Conservation (phyloP, 2,329 filamentous ascomycete genomes). For the Uncinocarpus reesii region DNA sequence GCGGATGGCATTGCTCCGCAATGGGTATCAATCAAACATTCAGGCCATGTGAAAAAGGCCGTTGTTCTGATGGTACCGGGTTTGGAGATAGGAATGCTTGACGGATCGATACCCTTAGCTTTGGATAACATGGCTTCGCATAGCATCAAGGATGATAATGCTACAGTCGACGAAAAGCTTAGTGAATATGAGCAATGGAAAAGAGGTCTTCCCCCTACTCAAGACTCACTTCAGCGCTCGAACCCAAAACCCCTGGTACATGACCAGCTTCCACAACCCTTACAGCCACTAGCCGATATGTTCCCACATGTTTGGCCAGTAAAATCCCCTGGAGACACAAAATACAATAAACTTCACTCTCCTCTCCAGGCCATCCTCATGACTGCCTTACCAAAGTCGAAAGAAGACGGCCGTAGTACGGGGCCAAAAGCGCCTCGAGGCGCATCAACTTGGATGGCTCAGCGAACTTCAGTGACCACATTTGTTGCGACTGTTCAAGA, state of each 20-base stretch:
- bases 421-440: conserved; percentile 53
- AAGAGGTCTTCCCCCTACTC: conserved; percentile 27
- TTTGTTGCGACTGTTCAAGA: conserved; percentile 65
- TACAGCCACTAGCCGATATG: conserved; percentile 64
- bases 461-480: conserved; percentile 69
- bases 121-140: conserved; percentile 24
- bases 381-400: conserved; percentile 57
- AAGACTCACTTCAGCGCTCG: conserved; percentile 26
- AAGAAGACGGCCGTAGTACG: conserved; percentile 51
- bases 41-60: conserved; percentile 54
- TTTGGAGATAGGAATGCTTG: conserved; percentile 82
- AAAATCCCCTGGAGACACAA: conserved; percentile 75
- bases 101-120: conserved; percentile 40
- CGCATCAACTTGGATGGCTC: conserved; percentile 58
- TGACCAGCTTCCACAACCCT: conserved; percentile 35
- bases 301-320: conserved; percentile 87
- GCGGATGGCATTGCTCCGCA: conserved; percentile 53
- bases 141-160: conserved; percentile 5
- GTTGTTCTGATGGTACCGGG: conserved; percentile 89
- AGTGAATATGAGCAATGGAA: conserved; percentile 34
- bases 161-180: conserved; percentile 19
- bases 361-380: conserved; percentile 76
- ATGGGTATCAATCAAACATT: conserved; percentile 52
- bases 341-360: conserved; percentile 70
- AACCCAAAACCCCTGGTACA: conserved; percentile 27